phyloP scores from a whole-genome alignment of 495 filamentous ascomycete species.

The Penicillium cosmopolitanum region DNA sequence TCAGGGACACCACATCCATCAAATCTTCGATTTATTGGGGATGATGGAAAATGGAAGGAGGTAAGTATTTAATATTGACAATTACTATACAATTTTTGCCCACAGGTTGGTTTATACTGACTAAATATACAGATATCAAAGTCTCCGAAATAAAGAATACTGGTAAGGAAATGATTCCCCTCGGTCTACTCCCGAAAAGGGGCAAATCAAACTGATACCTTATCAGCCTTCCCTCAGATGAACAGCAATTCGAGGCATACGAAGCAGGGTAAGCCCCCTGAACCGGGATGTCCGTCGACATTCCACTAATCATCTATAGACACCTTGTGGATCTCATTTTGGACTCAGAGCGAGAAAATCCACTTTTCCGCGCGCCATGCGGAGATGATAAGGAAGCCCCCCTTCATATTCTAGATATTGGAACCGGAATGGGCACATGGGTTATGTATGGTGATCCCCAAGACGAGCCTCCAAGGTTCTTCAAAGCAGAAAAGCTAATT shows the following conservation, averaged over 20 bases:
- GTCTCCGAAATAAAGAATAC: conserved; percentile 7
- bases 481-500: conserved; percentile 5
- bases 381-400: not conserved
- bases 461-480: too few relatives aligned
- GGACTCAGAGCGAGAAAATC: conserved; percentile 21
- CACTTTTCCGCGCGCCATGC: conserved; percentile 20
- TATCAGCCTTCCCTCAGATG: conserved; percentile 25
- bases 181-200: not conserved
- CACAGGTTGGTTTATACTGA: not conserved
- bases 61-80: conserved; percentile 1
- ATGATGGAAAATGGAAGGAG: conserved; percentile 27
- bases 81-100: not conserved
- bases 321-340: conserved; percentile 23
- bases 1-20: conserved; percentile 26
- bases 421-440: conserved; percentile 32
- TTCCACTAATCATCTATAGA: conserved; percentile 6
- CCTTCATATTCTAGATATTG: conserved; percentile 30
- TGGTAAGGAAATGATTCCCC: not conserved
- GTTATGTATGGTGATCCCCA: conserved; percentile 27
- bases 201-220: not conserved
- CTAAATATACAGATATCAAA: conserved; percentile 9
- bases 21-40: conserved; percentile 22
- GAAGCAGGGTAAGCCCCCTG: conserved; percentile 20
- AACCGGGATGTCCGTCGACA: not conserved
- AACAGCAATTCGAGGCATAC: conserved; percentile 31